A percentile compares a stretch with the other conserved stretches of the same genome.
phyloP scores from a whole-genome alignment of 805 yeast species.

The Candida ipomoeae region DNA sequence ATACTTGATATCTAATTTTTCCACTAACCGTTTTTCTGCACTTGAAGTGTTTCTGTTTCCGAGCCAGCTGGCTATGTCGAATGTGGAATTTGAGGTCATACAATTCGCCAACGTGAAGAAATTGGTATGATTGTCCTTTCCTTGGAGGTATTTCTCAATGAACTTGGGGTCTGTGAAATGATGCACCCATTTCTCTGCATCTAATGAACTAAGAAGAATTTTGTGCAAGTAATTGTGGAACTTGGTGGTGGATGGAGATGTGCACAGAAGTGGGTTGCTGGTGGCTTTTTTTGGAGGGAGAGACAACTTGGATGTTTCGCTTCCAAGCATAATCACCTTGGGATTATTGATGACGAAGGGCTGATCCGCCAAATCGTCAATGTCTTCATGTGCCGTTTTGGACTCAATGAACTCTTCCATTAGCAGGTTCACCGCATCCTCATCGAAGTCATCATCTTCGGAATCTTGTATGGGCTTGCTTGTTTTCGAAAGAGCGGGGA shows the following conservation, averaged over 20 bases:
- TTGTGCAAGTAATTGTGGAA: slow-evolving; percentile 15
- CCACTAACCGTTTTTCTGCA: slow-evolving; percentile 20
- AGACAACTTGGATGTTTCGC: slow-evolving; percentile 19
- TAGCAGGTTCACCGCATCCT: slow-evolving; percentile 13
- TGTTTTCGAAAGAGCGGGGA: slow-evolving; percentile 28
- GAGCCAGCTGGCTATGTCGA: slow-evolving; percentile 17
- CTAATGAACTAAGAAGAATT: slow-evolving; percentile 10
- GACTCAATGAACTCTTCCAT: slow-evolving; percentile 33
- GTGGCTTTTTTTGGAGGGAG: slow-evolving; percentile 7
- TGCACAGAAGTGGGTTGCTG: slow-evolving; percentile 20
- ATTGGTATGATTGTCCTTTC: slow-evolving; percentile 20
- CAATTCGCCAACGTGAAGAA: slow-evolving; percentile 31
- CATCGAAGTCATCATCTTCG: background rate
- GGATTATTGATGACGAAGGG: slow-evolving; percentile 10
- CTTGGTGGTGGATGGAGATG: slow-evolving; percentile 31
- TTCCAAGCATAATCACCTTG: slow-evolving; percentile 16
- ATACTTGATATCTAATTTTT: slow-evolving; percentile 22
- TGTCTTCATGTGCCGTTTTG: slow-evolving; percentile 16
- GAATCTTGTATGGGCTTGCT: background rate
- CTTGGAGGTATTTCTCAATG: slow-evolving; percentile 18
- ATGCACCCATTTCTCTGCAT: slow-evolving; percentile 7
- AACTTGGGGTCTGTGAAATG: slow-evolving; percentile 12
- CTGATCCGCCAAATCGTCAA: background rate
- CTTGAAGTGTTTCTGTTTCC: slow-evolving; percentile 4
- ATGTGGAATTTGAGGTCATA: slow-evolving; percentile 17